Percentiles rank a stretch among this genome's conserved stretches.
These are phyloP conservation scores for Tetrapyrgos nigripes DNA, from an alignment of 1,284 basidiomycete genomes.

Conservation along the genomic window DNA sequence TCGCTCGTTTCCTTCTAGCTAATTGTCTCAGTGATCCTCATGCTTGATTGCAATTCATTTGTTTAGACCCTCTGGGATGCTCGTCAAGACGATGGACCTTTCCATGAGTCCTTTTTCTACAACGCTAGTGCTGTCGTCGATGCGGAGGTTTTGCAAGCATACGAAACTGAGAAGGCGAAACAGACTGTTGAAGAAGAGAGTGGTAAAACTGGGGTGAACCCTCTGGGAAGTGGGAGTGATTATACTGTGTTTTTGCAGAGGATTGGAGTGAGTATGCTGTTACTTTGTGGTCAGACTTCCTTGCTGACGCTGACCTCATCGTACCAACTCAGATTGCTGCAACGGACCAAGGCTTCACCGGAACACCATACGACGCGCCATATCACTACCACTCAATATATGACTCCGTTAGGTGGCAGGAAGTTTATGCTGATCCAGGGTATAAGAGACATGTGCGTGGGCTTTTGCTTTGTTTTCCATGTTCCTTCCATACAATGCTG, in stretches of 20 bases:
- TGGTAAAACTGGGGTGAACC: constrained; percentile 33
- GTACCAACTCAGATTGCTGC: constrained; percentile 62
- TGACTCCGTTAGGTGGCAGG: constrained; percentile 80
- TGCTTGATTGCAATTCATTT: no score
- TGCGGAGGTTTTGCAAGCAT: constrained; percentile 33
- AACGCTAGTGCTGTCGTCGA: constrained; percentile 40
- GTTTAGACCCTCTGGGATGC: constrained; percentile 79
- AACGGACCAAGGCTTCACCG: constrained; percentile 47
- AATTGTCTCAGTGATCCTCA: no score
- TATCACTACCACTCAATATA: constrained; percentile 89
- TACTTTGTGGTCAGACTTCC: constrained; percentile 15
- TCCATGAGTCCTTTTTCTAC: constrained; percentile 24
- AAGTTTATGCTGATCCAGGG: constrained; percentile 77
- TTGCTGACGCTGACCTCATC: constrained; percentile 28
- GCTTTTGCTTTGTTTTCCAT: neutral
- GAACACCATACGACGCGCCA: constrained; percentile 62
- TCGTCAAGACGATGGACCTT: constrained; percentile 59
- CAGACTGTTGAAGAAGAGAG: constrained; percentile 12
- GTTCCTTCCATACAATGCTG: constrained; percentile 1
- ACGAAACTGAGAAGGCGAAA: constrained; percentile 28
- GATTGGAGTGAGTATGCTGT: constrained; percentile 31
- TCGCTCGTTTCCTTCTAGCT: no score
- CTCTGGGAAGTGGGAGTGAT: constrained; percentile 69
- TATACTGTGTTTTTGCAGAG: constrained; percentile 74
- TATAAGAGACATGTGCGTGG: constrained; percentile 72